Evolutionary conservation across 192 early-diverging fungal genomes (phyloP).

Genomic region (Spinellus fusiger): DNA sequence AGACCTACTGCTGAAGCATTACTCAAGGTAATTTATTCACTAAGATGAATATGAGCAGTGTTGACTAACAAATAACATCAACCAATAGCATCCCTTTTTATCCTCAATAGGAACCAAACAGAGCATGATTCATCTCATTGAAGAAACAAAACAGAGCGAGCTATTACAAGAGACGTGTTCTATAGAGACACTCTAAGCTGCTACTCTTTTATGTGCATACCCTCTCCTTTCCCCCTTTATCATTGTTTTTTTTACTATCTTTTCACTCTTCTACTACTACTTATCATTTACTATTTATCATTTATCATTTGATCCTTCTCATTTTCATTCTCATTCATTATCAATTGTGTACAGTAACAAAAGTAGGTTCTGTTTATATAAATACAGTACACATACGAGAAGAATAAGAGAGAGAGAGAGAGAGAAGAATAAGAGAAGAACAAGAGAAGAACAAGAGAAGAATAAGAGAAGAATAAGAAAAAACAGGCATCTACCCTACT

Average conservation of each 20-base stretch:
- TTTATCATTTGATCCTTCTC: no score
- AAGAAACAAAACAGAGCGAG: background rate
- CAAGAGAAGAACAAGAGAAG: background rate
- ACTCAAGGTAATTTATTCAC: slow-evolving; percentile 37
- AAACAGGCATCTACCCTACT: background rate
- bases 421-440: background rate
- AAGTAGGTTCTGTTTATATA: no score
- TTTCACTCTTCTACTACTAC: no score
- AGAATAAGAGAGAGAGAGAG: background rate
- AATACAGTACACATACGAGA: background rate
- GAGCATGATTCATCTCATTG: background rate
- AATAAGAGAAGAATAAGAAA: background rate
- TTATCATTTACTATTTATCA: no score
- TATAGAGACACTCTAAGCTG: no score
- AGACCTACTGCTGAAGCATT: slow-evolving; percentile 65
- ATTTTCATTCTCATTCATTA: no score
- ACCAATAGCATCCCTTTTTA: background rate
- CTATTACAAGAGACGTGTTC: background rate
- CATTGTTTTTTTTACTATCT: no score
- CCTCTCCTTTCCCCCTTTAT: no score
- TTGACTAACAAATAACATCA: no score
- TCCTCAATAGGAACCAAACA: background rate
- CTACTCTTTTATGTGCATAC: no score
- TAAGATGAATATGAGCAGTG: background rate
- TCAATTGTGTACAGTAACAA: no score